Base-by-base conservation (phyloP, 2,329 filamentous ascomycete species). In the Xylariomycetidae sp. region DNA sequence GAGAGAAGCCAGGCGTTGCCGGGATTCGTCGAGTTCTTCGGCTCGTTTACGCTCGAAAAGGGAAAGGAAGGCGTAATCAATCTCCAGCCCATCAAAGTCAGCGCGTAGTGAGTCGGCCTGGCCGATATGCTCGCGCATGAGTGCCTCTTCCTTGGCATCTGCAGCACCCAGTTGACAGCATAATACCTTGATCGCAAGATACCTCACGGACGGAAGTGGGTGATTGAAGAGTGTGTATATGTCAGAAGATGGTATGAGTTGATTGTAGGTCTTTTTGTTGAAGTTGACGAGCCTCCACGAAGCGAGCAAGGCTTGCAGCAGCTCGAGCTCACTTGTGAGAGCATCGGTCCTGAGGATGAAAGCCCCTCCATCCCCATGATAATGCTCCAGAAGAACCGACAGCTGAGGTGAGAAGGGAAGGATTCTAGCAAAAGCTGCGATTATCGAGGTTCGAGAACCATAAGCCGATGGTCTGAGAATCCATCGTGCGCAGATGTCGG, bases 401-500 rank as follows among this genome's bases (percentile, higher is more conserved):
- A 96, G 68, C 54, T 90, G 78, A 31, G 87, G 84, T 45, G 85
- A 84, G 66, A 92, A 81, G 13, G 87, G 85, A 48, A 95, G 59
- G 42, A 95, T 71, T 51, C 84, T 75, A 40, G 85, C 82, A 63
- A 95, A 84, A 19, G 85, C 82, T 35, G 80, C 72, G 43, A 90
- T 71, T 32, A 82, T 60, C 35, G 49, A 58, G 48, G 57, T 59
- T 47, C 60, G 59, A 46, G 49, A 57, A 34, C 43, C 47, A 43
- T 58, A 52, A 25, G 55, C 59, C 18, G 59, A 57, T 18, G 64
- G 49, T 54, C 64, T 57, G 50, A 69, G 66, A 27, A 83, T 67
- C 87, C 87, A 94, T 65, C 83, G 71, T 41, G 87, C 83, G 59
- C 83, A 86, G 31, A 93, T 68, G 59, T 95, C 89, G 48, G 86